Percentiles rank a stretch among this genome's conserved stretches.
Conservation (phyloP, 495 filamentous ascomycete species). For the Aspergillus nidulans region DNA sequence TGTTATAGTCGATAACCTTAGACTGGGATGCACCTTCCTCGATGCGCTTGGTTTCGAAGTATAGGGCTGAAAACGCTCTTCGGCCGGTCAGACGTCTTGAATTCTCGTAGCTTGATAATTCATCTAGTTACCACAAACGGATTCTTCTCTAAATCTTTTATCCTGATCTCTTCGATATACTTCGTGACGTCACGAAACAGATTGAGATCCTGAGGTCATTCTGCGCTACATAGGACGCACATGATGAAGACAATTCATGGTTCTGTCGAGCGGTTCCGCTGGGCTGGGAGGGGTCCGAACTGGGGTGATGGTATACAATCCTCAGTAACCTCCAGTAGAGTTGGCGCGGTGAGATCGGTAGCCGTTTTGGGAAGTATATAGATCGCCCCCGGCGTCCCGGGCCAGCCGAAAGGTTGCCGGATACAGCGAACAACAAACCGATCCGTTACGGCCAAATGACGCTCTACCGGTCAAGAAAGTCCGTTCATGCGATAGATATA, state of each 20-base stretch:
- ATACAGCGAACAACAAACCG: not conserved
- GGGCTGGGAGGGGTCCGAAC: not conserved
- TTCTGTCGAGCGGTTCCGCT: not conserved
- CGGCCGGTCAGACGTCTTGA: not conserved
- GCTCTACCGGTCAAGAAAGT: too few relatives aligned
- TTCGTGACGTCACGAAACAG: conserved; percentile 23
- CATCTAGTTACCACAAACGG: not conserved
- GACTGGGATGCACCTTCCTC: conserved; percentile 10
- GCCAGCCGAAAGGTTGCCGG: too few relatives aligned
- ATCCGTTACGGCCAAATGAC: too few relatives aligned
- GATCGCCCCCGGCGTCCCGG: not conserved
- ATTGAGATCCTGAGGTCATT: conserved; percentile 20
- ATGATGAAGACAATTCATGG: not conserved
- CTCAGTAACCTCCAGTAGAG: not conserved
- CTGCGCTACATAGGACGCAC: conserved; percentile 2
- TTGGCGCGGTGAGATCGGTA: not conserved
- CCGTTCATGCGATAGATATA: conserved; percentile 5
- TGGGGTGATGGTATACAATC: not conserved
- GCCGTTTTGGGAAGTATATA: not conserved
- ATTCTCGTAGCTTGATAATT: not conserved
- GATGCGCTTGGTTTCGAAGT: not conserved
- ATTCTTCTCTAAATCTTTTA: conserved; percentile 1
- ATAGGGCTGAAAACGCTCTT: too few relatives aligned
- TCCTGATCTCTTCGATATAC: not conserved
- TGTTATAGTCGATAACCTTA: not conserved